Conservation (phyloP, 2,329 filamentous ascomycete genomes). For the Penicillium crustosum region DNA sequence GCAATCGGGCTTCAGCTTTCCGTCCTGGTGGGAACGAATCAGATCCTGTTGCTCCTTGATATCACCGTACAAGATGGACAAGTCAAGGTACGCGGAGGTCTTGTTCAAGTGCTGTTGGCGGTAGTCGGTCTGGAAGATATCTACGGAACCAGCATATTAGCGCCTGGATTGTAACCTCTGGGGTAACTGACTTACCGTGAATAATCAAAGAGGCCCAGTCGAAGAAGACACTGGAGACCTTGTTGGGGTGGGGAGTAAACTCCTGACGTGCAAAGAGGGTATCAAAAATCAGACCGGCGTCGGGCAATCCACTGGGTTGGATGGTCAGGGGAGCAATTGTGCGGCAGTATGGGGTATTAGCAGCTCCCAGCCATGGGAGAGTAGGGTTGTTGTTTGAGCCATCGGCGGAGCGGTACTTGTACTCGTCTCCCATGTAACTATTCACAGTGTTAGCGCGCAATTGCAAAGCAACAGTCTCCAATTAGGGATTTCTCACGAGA, state of each 20-base stretch:
- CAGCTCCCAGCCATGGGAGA: slow-evolving; percentile 65
- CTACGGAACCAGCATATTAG: slow-evolving; percentile 31
- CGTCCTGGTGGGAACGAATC: slow-evolving; percentile 65
- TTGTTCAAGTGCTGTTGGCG: slow-evolving; percentile 60
- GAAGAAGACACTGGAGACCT: slow-evolving; percentile 69
- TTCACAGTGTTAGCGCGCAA: slow-evolving; percentile 12
- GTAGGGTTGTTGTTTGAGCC: slow-evolving; percentile 71
- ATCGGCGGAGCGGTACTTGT: slow-evolving; percentile 66
- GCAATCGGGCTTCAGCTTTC: slow-evolving; percentile 69
- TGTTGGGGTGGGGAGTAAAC: slow-evolving; percentile 62
- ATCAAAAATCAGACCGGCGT: slow-evolving; percentile 56
- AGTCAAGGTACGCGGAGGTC: slow-evolving; percentile 70
- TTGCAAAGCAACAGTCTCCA: not conserved
- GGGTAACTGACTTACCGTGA: slow-evolving; percentile 52
- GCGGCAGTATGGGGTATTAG: slow-evolving; percentile 66
- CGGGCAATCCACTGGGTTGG: slow-evolving; percentile 65
- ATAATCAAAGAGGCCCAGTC: slow-evolving; percentile 74
- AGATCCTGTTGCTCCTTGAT: slow-evolving; percentile 50
- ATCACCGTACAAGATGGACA: slow-evolving; percentile 70
- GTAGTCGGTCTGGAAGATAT: slow-evolving; percentile 70
- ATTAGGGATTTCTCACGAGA: slow-evolving; percentile 51
- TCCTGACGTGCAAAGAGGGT: slow-evolving; percentile 44
- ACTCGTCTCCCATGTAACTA: slow-evolving; percentile 54
- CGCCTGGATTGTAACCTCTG: not conserved
- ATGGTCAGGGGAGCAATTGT: slow-evolving; percentile 60